Evolutionary conservation across 495 filamentous ascomycete species (phyloP), one percentile per base, ranked within the genome.

Genomic region (Collariella sp.): DNA sequence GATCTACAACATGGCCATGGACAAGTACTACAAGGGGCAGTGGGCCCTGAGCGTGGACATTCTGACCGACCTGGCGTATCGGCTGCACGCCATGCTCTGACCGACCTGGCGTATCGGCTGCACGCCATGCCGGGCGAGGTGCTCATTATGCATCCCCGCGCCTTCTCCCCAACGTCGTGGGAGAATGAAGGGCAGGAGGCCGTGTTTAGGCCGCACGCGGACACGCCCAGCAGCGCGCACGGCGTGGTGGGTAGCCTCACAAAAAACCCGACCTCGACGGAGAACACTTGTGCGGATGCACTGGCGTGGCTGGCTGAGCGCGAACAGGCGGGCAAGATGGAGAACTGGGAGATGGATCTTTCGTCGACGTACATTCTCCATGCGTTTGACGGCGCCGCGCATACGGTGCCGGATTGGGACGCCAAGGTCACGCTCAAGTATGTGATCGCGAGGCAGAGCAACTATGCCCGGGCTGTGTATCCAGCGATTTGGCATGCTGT

Each of bases 361-460:
- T 65, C 62, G n/a, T 39, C 49, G 26, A 57, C 56, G 15, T 65
- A 65, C 31, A 38, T 65, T 19, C 15, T 65, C 20, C 62, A 65
- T 24, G 57, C 62, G 0, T 62, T 60, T 35, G 60, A 62, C 29
- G 50, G 43, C 35, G 22, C 44, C 13, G 35, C 51, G 15, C 7
- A 45, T 23, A 24, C 38, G n/a, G 26, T 59, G 11, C 2, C 22
- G 5, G 50, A 46, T 6, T 60, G 56, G 62, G 46, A 60, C 38
- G 39, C 57, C 12, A 47, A 52, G 22, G 43, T 65, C 7, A 48
- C 56, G 34, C 43, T 65, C 13, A 19, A 35, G 36, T 62, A 62
- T 34, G 44, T 65, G 5, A 38, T 65, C 16, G 46, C 38, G 22
- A 42, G 60, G 16, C 34, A 54, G 44, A 65, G 62, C 31, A 65